These are phyloP conservation scores for Neurospora discreta DNA, from an alignment of 495 filamentous ascomycete genomes.

Conservation along the genomic window DNA sequence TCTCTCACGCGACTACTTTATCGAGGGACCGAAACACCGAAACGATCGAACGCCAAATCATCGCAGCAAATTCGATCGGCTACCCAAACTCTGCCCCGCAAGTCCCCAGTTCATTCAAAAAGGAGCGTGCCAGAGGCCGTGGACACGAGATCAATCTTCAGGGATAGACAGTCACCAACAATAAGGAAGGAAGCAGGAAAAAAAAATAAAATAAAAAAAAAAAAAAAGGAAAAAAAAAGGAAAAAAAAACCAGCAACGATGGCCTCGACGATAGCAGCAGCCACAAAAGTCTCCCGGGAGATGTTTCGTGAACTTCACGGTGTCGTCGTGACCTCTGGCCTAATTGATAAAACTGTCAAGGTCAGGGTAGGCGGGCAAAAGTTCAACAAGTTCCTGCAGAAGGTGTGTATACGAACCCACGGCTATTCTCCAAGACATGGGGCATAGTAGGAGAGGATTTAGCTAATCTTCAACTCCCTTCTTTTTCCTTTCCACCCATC, in stretches of 20 bases:
- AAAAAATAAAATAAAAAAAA: no score
- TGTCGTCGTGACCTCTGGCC: slow-evolving; percentile 57
- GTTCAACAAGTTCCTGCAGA: slow-evolving; percentile 50
- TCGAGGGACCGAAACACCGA: neutral
- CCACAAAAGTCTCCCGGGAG: slow-evolving; percentile 12
- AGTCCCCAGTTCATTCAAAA: neutral
- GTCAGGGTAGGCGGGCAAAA: slow-evolving; percentile 48
- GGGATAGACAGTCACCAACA: neutral
- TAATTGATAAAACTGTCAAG: slow-evolving; percentile 62
- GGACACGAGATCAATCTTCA: neutral
- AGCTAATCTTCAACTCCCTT: neutral
- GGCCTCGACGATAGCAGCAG: slow-evolving; percentile 20
- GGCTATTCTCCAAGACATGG: neutral
- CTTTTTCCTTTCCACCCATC: slow-evolving; percentile 1
- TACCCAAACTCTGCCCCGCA: neutral
- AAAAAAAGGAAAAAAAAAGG: no score
- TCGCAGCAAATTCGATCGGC: neutral
- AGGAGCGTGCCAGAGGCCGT: neutral
- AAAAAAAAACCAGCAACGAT: slow-evolving; percentile 14
- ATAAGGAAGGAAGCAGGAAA: neutral
- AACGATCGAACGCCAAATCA: neutral
- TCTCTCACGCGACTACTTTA: neutral
- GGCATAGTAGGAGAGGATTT: neutral
- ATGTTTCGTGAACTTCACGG: slow-evolving; percentile 32
- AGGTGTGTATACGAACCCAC: slow-evolving; percentile 27